These are phyloP conservation scores for Clonostachys rhizophaga DNA, from an alignment of 2,329 filamentous ascomycete species.

Conservation along the genomic window DNA sequence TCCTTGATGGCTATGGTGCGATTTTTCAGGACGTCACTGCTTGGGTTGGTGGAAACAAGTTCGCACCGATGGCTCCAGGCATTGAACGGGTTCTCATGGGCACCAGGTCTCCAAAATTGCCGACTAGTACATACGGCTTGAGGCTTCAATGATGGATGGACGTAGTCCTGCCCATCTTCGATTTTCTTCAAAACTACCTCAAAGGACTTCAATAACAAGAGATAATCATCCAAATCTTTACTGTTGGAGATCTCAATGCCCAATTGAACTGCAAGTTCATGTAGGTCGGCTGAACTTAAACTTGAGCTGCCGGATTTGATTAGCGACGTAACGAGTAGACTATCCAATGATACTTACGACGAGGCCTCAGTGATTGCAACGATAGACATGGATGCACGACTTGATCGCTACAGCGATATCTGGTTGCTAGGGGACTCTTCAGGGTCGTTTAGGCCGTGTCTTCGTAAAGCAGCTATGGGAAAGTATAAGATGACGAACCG, in stretches of 20 bases:
- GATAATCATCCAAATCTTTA: constrained; percentile 18
- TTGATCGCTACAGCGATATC: not conserved
- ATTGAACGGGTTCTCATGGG: constrained; percentile 20
- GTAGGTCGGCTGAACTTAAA: constrained; percentile 3
- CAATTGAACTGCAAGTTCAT: constrained; percentile 9
- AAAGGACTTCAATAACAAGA: constrained; percentile 13
- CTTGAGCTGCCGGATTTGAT: no score
- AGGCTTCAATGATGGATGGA: constrained; percentile 13
- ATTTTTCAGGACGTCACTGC: constrained; percentile 7
- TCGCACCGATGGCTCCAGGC: constrained; percentile 25
- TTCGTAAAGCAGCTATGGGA: no score
- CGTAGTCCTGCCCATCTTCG: constrained; percentile 16
- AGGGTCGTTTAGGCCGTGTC: no score
- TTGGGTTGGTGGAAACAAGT: constrained; percentile 5
- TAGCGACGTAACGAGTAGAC: no score
- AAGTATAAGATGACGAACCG: no score
- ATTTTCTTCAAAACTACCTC: constrained; percentile 16
- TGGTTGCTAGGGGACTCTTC: not conserved
- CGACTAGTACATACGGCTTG: constrained; percentile 5
- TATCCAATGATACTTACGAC: not conserved
- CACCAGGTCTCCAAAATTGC: constrained; percentile 10
- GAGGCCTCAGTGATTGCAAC: constrained; percentile 6
- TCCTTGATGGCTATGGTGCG: constrained; percentile 17
- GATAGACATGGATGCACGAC: constrained; percentile 9
- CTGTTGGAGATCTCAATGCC: constrained; percentile 6